Evolutionary conservation across 1,284 basidiomycete species (phyloP), one percentile per base, ranked within the genome.

Genomic region (Agroathelia rolfsii): DNA sequence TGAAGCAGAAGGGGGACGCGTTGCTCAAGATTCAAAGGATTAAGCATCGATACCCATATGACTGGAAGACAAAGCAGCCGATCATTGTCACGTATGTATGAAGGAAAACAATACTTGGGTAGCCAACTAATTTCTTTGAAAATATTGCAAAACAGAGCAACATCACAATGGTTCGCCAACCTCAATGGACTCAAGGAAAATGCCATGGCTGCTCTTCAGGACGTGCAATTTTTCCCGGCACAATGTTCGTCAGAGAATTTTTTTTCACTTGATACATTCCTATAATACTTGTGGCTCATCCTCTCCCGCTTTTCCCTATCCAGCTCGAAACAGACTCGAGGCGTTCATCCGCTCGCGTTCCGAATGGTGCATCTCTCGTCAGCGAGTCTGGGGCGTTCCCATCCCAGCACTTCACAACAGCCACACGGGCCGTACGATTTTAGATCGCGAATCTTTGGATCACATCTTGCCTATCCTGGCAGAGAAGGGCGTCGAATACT

Each of bases 321-420:
- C 27, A 92, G 89, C 88, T 5, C 77, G 80, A 16, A 83, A 80
- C 34, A 79, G 93, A 3, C 72, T 99, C 4, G 78, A 87, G 42
- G 66, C 89, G 0, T 95, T 92, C 53, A 67, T 97, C 20, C 67
- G 67, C 3, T 83, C 81, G 1, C 85, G 95, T 3, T 90, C 89
- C 0, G 95, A 98, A 59, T 99, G 95, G 95, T 99, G 95, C 52
- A 97, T 99, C 38, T 98, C 94, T 19, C 81, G 95, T 3, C 95
- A 99, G 53, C 82, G 95, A 11, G 83, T 86, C 11, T 98, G 95
- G 95, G 95, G 95, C 19, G 89, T 97, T 1, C 95, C 95, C 1
- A 96, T 99, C 40, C 94, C 93, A 1, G 82, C 88, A 1, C 59
- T 99, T 1, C 76, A 93, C 50, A 77, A 84, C 44, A 54, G 66